Base-by-base conservation (phyloP, 345 rosid species). In the Streptanthus diversifolius region DNA sequence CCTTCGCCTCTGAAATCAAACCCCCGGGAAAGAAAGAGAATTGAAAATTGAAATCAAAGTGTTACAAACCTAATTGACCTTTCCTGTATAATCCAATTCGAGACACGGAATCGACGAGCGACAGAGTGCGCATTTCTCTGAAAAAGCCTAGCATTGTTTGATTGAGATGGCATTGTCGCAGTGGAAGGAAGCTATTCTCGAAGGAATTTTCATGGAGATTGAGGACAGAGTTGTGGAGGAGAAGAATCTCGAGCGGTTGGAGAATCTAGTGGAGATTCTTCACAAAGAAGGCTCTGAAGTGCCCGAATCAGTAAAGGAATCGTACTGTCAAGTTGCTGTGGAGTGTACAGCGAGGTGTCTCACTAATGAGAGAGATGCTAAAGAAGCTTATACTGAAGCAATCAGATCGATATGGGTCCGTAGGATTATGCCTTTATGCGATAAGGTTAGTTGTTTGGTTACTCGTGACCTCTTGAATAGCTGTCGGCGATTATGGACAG, bases 341-440 rank as follows among this genome's bases (percentile, higher is more conserved):
- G 90, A 87, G 64, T 90, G 90, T 8, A 80, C 88, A 5, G 74
- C 81, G 33, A 83, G 70, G 81, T 78, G 44, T 68, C 67, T 90
- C 48, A 49, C 66, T 8, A 77, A 45, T 7, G 74, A 70, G 61
- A 29, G 3, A 37, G 41, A 62, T 17, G 36, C 48, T 15, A 77
- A 40, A 57, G 52, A 65, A 5, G 71, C 71, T 71, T 36, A 68
- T 2, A 25, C 18, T 11, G 63, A 75, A 70, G 80, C 58, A 39
- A 8, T 76, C 1, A 71, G 18, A 30, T 36, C 82, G 77, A 77
- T 88, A 36, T 91, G 88, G 99, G 36, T 82, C 11, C 52, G 68
- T 15, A 77, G 80, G 55, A 53, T 87, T 40, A 44, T 10, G 70
- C 71, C 43, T 35, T 8, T 86, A 59, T 70, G 67, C 29, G 65